Conservation (phyloP, 177 flowering plant genomes). For the Vitis hybrid region DNA sequence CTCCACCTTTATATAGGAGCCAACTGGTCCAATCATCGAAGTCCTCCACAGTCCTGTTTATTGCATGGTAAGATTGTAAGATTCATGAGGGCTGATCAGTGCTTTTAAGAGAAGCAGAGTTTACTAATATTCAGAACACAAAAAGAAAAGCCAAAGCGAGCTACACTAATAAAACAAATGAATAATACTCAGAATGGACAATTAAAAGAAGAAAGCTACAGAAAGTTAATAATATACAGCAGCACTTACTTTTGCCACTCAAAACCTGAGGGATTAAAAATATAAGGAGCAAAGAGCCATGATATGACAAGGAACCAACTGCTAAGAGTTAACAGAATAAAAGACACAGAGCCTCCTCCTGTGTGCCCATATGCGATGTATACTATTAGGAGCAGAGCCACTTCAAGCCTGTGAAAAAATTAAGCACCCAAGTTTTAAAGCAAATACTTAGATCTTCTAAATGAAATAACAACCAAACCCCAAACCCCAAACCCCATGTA, state of each 20-base stretch:
- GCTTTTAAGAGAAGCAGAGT: background rate
- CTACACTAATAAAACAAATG: background rate
- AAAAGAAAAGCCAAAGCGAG: background rate
- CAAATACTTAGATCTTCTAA: background rate
- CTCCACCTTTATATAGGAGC: constrained; percentile 94
- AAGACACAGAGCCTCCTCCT: constrained; percentile 58
- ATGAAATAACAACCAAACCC: background rate
- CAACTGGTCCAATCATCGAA: constrained; percentile 92
- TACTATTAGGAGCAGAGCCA: constrained; percentile 80
- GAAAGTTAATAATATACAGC: background rate
- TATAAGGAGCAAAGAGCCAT: constrained; percentile 94
- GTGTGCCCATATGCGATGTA: constrained; percentile 86
- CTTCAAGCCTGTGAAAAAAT: constrained; percentile 66
- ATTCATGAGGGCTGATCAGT: background rate
- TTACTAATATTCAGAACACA: background rate
- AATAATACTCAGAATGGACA: background rate
- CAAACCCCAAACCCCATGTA: background rate
- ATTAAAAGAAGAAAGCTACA: background rate
- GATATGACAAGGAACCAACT: constrained; percentile 96
- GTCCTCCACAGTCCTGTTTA: constrained; percentile 84
- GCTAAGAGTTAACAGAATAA: constrained; percentile 71
- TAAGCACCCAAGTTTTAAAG: constrained; percentile 1
- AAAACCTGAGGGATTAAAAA: constrained; percentile 93
- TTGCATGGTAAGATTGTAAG: constrained; percentile 7
- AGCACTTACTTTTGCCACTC: constrained; percentile 94